These are phyloP conservation scores for Alternaria hordeiaustralica DNA, from an alignment of 2,329 filamentous ascomycete species.

Conservation along the genomic window DNA sequence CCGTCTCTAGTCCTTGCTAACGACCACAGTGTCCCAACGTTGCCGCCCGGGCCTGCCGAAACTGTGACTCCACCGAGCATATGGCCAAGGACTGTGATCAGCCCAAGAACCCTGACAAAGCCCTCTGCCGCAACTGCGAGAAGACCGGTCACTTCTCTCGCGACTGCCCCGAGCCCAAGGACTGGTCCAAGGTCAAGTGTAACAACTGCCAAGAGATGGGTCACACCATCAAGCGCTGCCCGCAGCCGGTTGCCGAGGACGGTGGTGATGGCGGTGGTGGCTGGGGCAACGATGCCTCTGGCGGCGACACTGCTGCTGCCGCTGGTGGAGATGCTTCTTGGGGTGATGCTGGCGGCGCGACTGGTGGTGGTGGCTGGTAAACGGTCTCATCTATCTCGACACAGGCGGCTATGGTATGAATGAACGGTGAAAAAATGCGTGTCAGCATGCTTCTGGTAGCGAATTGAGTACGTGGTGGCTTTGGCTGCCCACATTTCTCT, in stretches of 20 bases:
- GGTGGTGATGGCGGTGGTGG: slow-evolving; percentile 17
- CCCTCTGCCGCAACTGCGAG: slow-evolving; percentile 67
- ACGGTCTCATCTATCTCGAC: background rate
- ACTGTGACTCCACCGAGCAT: slow-evolving; percentile 47
- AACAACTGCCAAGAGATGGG: slow-evolving; percentile 54
- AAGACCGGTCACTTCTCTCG: slow-evolving; percentile 65
- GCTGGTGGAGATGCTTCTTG: slow-evolving; percentile 29
- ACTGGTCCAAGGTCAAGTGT: slow-evolving; percentile 57
- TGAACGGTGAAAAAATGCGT: background rate
- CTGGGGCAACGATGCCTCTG: slow-evolving; percentile 19
- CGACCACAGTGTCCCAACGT: slow-evolving; percentile 39
- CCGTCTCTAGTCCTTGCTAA: slow-evolving; percentile 17
- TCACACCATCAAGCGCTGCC: slow-evolving; percentile 47
- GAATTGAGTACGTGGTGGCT: background rate
- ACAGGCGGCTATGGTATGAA: background rate
- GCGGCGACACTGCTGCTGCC: slow-evolving; percentile 7
- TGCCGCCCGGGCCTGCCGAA: slow-evolving; percentile 42
- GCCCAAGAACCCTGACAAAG: slow-evolving; percentile 48
- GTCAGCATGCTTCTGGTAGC: background rate
- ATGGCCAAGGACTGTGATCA: slow-evolving; percentile 47
- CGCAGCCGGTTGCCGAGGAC: slow-evolving; percentile 30
- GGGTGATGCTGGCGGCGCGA: slow-evolving; percentile 4
- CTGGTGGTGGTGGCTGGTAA: slow-evolving; percentile 16
- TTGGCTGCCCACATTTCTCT: background rate
- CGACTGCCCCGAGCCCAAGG: slow-evolving; percentile 65